phyloP scores from a whole-genome alignment of 306 rosid genomes.

The Sophora flavescens region DNA sequence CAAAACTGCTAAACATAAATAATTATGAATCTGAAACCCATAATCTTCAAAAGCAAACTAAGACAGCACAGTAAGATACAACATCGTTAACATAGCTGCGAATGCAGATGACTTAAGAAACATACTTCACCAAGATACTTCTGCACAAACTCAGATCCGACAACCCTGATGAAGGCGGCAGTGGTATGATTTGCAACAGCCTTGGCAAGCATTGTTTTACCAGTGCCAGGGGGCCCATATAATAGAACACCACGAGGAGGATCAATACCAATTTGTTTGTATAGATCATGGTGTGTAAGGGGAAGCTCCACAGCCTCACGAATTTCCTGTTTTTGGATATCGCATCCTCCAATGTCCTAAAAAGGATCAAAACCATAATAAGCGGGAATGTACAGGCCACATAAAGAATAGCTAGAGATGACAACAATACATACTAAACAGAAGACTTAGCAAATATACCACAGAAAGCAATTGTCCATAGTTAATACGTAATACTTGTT shows the following conservation, averaged over 20 bases:
- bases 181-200: constrained; percentile 99
- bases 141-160: constrained; percentile 99
- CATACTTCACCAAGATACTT: constrained; percentile 99
- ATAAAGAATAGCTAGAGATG: background rate
- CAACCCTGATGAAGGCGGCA: constrained; percentile 99
- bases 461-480: background rate
- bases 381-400: background rate
- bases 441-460: constrained; percentile 6
- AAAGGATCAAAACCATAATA: constrained; percentile 10
- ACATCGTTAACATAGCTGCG: constrained; percentile 12
- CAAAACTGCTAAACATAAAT: background rate
- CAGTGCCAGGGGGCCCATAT: constrained; percentile 98
- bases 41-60: constrained; percentile 26
- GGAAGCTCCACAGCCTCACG: constrained; percentile 99
- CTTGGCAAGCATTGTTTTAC: constrained; percentile 99
- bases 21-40: constrained; percentile 2
- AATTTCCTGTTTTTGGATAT: constrained; percentile 98
- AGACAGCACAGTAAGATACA: constrained; percentile 1
- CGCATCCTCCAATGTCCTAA: constrained; percentile 99
- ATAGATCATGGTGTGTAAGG: constrained; percentile 94
- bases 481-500: background rate
- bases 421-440: constrained; percentile 20
- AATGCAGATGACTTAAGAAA: constrained; percentile 8
- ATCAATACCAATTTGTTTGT: constrained; percentile 98
- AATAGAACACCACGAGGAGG: constrained; percentile 99